These are phyloP conservation scores for Stropharia rugosoannulata DNA, from an alignment of 768 basidiomycete species.

Conservation along the genomic window DNA sequence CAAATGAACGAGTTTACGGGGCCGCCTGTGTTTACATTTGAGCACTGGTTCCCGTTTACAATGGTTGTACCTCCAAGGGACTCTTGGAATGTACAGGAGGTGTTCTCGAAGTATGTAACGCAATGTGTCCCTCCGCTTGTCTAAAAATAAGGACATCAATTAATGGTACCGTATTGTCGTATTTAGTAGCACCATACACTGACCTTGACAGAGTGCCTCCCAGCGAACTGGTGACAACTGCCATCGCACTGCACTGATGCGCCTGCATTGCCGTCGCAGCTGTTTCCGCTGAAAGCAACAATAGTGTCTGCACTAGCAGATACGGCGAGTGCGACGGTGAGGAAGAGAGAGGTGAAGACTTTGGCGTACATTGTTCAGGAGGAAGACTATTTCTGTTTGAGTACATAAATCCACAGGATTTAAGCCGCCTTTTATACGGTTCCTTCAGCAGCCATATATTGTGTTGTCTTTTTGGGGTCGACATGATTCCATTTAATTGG, in stretches of 20 bases:
- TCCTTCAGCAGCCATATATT: too few relatives aligned
- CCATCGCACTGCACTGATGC: slow-evolving; percentile 9
- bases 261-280: slow-evolving; percentile 3
- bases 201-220: slow-evolving; percentile 9
- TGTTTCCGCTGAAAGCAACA: slow-evolving; percentile 7
- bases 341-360: background rate
- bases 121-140: slow-evolving; percentile 4
- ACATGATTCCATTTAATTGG: too few relatives aligned
- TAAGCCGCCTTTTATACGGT: too few relatives aligned
- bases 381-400: too few relatives aligned
- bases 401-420: too few relatives aligned
- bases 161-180: too few relatives aligned
- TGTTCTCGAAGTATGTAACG: slow-evolving; percentile 7
- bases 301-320: slow-evolving; percentile 5
- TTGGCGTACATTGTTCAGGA: background rate
- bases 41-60: background rate
- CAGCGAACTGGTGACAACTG: slow-evolving; percentile 8
- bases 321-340: background rate
- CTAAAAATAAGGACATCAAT: background rate
- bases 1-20: slow-evolving; percentile 8
- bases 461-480: too few relatives aligned
- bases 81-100: background rate
- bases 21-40: slow-evolving; percentile 7
- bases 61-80: background rate
- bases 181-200: background rate